A percentile compares a stretch with the other conserved stretches of the same genome.
These are phyloP conservation scores for Ruellia speciosa DNA, from an alignment of 305 asterid genomes.

Conservation along the genomic window DNA sequence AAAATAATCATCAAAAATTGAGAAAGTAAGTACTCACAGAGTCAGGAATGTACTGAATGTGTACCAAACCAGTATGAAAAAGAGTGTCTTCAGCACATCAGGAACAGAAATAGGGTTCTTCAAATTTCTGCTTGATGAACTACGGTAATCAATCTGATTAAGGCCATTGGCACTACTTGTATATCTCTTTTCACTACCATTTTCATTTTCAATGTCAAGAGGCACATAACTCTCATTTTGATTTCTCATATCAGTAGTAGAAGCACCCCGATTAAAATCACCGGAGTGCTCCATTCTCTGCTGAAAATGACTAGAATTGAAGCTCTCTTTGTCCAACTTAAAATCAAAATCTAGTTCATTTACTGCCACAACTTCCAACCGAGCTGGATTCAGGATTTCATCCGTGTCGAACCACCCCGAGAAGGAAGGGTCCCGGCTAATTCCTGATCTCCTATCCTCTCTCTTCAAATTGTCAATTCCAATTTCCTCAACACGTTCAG, in stretches of 20 bases:
- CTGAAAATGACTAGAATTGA: constrained; percentile 21
- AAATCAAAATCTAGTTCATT: constrained; percentile 44
- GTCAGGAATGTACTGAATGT: constrained; percentile 89
- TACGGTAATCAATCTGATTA: constrained; percentile 21
- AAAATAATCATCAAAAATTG: constrained; percentile 8
- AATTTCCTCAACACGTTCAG: constrained; percentile 34
- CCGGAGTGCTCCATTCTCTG: constrained; percentile 45
- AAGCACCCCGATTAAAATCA: constrained; percentile 26
- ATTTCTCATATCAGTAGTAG: constrained; percentile 30
- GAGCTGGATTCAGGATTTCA: constrained; percentile 32
- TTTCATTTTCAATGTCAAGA: constrained; percentile 55
- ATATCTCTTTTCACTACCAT: constrained; percentile 25
- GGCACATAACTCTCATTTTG: constrained; percentile 42
- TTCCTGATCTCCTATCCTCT: constrained; percentile 24
- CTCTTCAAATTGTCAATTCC: constrained; percentile 22
- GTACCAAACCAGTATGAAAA: constrained; percentile 84
- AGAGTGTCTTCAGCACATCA: constrained; percentile 73
- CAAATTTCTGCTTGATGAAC: constrained; percentile 18
- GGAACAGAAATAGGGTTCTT: constrained; percentile 41
- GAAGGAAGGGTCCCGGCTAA: constrained; percentile 60
- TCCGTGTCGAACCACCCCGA: constrained; percentile 69
- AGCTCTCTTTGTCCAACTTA: constrained; percentile 35
- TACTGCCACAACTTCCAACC: constrained; percentile 25
- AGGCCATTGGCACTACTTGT: constrained; percentile 21
- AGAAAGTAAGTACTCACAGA: constrained; percentile 48